Evolutionary conservation across 352 stramenopile species (phyloP), one percentile per base, ranked within the genome.

Genomic region (Globisporangium heterothallicum): DNA sequence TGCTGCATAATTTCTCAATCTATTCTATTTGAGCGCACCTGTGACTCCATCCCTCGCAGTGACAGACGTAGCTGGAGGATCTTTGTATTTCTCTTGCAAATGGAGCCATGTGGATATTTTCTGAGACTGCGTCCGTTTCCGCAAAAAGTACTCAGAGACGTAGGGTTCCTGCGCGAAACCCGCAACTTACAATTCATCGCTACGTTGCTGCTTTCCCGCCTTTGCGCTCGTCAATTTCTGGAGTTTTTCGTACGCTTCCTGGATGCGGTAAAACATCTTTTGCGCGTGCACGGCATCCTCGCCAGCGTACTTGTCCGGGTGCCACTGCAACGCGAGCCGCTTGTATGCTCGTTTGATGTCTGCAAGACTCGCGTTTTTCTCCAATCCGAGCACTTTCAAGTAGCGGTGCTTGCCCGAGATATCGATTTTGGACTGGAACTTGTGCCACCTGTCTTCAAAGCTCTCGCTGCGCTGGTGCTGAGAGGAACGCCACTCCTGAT

Each of bases 161-260:
- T n/a, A n/a, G n/a, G n/a, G n/a, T n/a, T n/a, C n/a, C n/a, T n/a
- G n/a, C n/a, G n/a, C n/a, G n/a, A n/a, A n/a, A n/a, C n/a, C n/a
- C n/a, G n/a, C n/a, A n/a, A n/a, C n/a, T 32, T 49, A 42, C 3
- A 47, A 19, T 16, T 42, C 27, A 32, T 56, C 46, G 10, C 44
- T 25, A 44, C 51, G 8, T 16, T 38, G 49, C 21, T 26, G 16
- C 13, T 44, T n/a, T n/a, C n/a, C n/a, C n/a, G n/a, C n/a, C n/a
- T n/a, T n/a, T n/a, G n/a, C n/a, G n/a, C 18, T 46, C 16, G n/a
- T 38, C 43, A 56, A 13, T 18, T 38, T 30, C 36, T 56, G 36
- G 12, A 68, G 49, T 46, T 58, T 64, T 26, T 68, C 56, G 35
- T 68, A 68, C 10, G 60, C 60, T 18, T 59, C 45, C 48, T 68